Evolutionary conservation across 2,329 filamentous ascomycete species (phyloP).

Genomic region (Cladophialophora carrionii): DNA sequence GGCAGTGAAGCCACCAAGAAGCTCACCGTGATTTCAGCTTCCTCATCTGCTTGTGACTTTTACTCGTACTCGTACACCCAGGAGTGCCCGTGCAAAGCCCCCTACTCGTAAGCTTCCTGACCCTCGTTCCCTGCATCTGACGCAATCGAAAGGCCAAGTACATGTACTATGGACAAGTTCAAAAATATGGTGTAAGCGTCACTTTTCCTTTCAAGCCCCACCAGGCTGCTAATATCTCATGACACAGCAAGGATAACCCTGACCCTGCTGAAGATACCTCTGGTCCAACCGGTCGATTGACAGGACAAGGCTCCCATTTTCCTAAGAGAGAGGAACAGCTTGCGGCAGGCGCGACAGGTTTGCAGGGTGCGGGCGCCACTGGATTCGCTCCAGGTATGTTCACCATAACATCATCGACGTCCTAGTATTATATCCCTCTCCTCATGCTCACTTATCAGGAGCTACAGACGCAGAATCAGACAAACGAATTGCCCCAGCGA

Average conservation of each 20-base stretch:
- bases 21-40: slow-evolving; percentile 16
- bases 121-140: not conserved
- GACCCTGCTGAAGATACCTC: slow-evolving; percentile 1
- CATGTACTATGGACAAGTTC: slow-evolving; percentile 37
- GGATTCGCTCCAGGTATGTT: slow-evolving; percentile 13
- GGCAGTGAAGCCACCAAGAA: not conserved
- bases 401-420: not conserved
- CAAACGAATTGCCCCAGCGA: not conserved
- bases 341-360: not conserved
- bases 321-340: slow-evolving; percentile 15
- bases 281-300: slow-evolving; percentile 19
- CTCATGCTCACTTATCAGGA: not conserved
- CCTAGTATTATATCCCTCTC: not conserved
- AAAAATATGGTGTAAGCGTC: slow-evolving; percentile 42
- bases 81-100: not conserved
- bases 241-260: slow-evolving; percentile 21
- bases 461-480: slow-evolving; percentile 12
- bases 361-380: not conserved
- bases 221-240: slow-evolving; percentile 4
- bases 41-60: slow-evolving; percentile 2
- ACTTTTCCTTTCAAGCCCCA: slow-evolving; percentile 2
- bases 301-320: slow-evolving; percentile 37
- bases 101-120: not conserved
- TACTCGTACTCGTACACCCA: not conserved
- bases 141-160: not conserved